phyloP scores from a whole-genome alignment of 2,329 filamentous ascomycete species.

The Diaporthe amygdali region DNA sequence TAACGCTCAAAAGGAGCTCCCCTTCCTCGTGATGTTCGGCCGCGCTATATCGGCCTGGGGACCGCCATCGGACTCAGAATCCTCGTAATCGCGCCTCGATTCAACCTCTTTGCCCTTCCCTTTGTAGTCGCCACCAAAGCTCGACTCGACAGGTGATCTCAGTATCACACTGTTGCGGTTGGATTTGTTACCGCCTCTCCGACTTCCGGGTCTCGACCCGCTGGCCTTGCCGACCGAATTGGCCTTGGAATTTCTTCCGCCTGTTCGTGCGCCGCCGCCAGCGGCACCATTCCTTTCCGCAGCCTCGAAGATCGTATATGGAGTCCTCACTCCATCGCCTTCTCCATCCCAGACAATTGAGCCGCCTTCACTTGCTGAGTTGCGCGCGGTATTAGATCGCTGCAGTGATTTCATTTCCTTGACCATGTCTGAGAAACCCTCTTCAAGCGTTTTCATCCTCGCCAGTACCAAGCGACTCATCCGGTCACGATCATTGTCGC shows the following conservation, averaged over 20 bases:
- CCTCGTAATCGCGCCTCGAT: conserved; percentile 52
- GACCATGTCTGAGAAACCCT: conserved; percentile 87
- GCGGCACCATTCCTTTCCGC: conserved; percentile 37
- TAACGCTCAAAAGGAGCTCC: conserved; percentile 47
- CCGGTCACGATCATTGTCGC: conserved; percentile 61
- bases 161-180: conserved; percentile 26
- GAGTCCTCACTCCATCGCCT: background rate
- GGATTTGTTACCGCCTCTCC: conserved; percentile 43
- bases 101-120: conserved; percentile 55
- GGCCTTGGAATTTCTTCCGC: conserved; percentile 28
- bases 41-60: conserved; percentile 13
- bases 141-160: conserved; percentile 41
- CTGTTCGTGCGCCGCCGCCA: conserved; percentile 30
- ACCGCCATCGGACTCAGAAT: conserved; percentile 31
- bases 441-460: conserved; percentile 91
- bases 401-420: conserved; percentile 75
- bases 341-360: conserved; percentile 21
- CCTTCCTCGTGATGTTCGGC: conserved; percentile 36
- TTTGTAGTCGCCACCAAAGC: conserved; percentile 36
- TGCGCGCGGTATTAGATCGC: conserved; percentile 52
- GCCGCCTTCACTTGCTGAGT: conserved; percentile 45
- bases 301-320: conserved; percentile 37
- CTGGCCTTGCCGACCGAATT: conserved; percentile 29
- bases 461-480: conserved; percentile 84
- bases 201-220: conserved; percentile 42